Conservation (phyloP, 129 eudicot genomes). For the Lactuca sativa region DNA sequence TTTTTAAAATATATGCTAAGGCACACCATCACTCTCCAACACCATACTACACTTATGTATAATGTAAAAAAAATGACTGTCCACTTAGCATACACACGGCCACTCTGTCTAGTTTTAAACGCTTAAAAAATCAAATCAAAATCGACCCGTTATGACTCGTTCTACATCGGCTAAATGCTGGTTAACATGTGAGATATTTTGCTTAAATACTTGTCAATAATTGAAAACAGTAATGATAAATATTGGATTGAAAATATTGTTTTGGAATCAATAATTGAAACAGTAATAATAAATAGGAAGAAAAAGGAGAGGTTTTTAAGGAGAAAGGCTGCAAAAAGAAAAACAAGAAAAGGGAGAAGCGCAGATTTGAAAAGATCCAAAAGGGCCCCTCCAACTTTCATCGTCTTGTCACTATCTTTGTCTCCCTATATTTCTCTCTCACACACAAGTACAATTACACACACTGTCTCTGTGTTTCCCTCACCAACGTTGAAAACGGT, state of each 20-base stretch:
- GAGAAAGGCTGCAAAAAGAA: conserved; percentile 48
- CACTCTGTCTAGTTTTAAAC: no score
- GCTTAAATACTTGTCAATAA: neutral
- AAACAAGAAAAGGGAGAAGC: conserved; percentile 8
- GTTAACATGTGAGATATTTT: neutral
- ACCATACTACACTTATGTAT: no score
- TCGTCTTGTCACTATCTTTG: conserved; percentile 50
- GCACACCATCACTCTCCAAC: no score
- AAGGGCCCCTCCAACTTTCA: conserved; percentile 43
- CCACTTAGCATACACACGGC: no score
- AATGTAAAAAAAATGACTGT: no score
- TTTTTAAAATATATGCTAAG: no score
- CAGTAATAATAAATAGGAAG: neutral
- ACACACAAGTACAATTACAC: conserved; percentile 18
- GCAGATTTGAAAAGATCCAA: conserved; percentile 36
- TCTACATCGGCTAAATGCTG: no score
- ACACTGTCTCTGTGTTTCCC: neutral
- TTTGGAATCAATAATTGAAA: conserved; percentile 14
- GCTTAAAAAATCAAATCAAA: no score
- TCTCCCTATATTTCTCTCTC: conserved; percentile 25
- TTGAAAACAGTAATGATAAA: no score
- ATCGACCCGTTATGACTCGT: no score
- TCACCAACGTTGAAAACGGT: conserved; percentile 26
- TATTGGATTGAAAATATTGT: neutral
- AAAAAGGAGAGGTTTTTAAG: conserved; percentile 27